Evolutionary conservation across 2,329 filamentous ascomycete genomes (phyloP).

Genomic region (Talaromyces sp.): DNA sequence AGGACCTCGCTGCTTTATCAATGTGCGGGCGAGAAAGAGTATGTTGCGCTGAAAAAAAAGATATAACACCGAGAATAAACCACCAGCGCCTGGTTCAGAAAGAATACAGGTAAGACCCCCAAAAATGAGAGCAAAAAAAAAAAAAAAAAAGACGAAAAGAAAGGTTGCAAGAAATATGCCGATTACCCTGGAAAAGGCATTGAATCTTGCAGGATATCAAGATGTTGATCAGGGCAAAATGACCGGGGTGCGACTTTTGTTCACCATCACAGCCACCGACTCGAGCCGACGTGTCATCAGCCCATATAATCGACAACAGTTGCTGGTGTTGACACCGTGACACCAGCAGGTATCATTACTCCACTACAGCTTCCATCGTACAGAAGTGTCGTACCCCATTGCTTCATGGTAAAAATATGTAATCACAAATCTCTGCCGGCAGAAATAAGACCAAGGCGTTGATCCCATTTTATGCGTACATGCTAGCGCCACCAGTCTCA

Average conservation of each 20-base stretch:
- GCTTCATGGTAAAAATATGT: constrained; percentile 19
- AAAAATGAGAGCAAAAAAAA: constrained; percentile 12
- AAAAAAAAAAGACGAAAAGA: constrained; percentile 15
- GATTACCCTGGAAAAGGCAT: constrained; percentile 1
- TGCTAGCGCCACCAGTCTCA: constrained; percentile 84
- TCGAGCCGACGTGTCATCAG: not conserved
- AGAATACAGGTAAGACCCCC: constrained; percentile 13
- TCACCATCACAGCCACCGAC: not conserved
- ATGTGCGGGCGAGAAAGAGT: constrained; percentile 16
- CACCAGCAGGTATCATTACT: constrained; percentile 16
- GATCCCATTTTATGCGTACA: constrained; percentile 51
- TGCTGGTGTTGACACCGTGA: constrained; percentile 9
- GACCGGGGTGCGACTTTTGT: not conserved
- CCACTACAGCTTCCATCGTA: constrained; percentile 19
- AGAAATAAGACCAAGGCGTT: constrained; percentile 2
- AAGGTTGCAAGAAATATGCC: constrained; percentile 5
- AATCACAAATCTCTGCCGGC: constrained; percentile 16
- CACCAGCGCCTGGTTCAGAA: constrained; percentile 34
- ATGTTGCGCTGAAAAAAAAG: constrained; percentile 19
- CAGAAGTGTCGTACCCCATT: constrained; percentile 24
- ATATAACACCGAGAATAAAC: constrained; percentile 30
- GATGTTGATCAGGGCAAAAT: not conserved
- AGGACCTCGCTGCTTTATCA: constrained; percentile 13
- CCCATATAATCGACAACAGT: constrained; percentile 2
- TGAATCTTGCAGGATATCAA: constrained; percentile 3